Evolutionary conservation across 805 yeast genomes (phyloP), one percentile per base, ranked within the genome.

Genomic region (Spathaspora sp.): DNA sequence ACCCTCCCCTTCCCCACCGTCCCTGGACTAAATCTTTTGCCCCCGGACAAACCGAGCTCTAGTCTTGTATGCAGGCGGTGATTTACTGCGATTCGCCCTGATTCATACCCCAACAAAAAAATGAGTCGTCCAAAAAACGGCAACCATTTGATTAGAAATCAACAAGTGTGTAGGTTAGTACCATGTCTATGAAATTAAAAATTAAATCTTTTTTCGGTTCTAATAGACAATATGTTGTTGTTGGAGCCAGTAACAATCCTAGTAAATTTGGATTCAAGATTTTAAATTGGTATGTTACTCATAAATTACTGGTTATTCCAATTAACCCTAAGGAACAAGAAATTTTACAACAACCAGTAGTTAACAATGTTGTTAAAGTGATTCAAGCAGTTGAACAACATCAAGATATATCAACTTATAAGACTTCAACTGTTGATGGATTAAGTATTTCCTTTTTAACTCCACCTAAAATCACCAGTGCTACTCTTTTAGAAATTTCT

Each of bases 181-280:
- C 18, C 12, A 72, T 72, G 77, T 69, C 75, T 2, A 71, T 68
- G 73, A 71, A 65, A 59, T 45, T 60, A 1, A 66, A 61, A 49
- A 68, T 77, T 53, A 69, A 66, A 51, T 46, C 62, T n/a, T 81
- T 85, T 65, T 81, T 82, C 67, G 71, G 78, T n/a, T 58, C 80
- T 9, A 56, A 75, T 29, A 71, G 87, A 55, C 71, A 75, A 49
- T 85, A 80, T 57, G 82, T 81, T 11, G 90, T 88, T 1, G 77
- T 85, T 0, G 96, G 96, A 0, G 94, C 96, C 0, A 81, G 90
- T 2, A 64, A 77, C 3, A 80, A 83, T 59, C 77, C 85, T 0
- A 54, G 69, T 7, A 89, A 88, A 64, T 87, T 81, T 63, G 96
- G 96, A 0, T 78, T 73, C 69, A 85, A 82, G 64, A 86, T 89